Evolutionary conservation across 1,284 basidiomycete species (phyloP), one percentile per base, ranked within the genome.

Genomic region (Cutaneotrichosporon mucoides): DNA sequence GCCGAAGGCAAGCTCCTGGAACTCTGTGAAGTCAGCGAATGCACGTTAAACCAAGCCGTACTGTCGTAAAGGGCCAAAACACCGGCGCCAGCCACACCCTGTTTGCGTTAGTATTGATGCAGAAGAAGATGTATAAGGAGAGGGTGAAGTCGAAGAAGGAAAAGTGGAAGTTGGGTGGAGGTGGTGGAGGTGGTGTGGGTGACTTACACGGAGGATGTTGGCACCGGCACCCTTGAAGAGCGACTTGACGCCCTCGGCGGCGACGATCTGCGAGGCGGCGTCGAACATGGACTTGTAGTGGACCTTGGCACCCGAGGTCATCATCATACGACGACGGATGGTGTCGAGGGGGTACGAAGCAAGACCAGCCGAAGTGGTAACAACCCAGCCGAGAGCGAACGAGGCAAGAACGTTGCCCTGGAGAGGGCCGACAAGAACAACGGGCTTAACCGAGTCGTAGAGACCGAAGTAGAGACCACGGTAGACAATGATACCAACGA

Each of bases 241-340:
- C 33, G 85, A 83, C 68, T 79, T 81, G 63, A 80, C 73, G 67
- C 84, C 84, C 64, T 84, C 84, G 44, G 83, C 82, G 64, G 73
- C 79, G 64, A 87, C 77, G 72, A 88, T 86, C 76, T 86, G 82
- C 63, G 77, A 78, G 62, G 81, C 85, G 36, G 85, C 84, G 69
- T 88, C 85, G 62, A 86, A 72, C 81, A 85, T 86, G 67, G 77
- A 72, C 73, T 76, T 76, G 76, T 76, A 76, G 78, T 80, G 79
- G 67, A 80, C 82, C 73, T 80, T 79, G 73, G 81, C 81, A 64
- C 85, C 86, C 35, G 90, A 92, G 43, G 90, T 92, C 90, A 92
- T 92, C 90, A 92, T 92, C 90, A 92, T 92, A 68, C 90, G 89
- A 87, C 90, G 89, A 88, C 90, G 89, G 73, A 92, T 92, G 67